Conservation (phyloP, 441 rosid genomes). For the Geranium incanum region DNA sequence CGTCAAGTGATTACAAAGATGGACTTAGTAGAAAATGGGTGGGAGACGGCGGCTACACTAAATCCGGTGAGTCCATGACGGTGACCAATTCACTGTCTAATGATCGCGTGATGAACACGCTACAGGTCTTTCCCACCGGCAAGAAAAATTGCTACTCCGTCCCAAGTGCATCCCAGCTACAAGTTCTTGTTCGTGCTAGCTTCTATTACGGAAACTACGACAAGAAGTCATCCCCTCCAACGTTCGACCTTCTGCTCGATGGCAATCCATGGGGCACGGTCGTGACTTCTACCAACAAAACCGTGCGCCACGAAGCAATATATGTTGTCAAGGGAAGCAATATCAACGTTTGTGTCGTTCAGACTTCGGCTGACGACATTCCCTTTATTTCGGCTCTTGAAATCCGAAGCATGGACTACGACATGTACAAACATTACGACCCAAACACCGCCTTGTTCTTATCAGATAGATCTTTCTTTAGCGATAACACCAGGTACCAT, state of each 20-base stretch:
- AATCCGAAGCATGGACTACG: too few species aligned
- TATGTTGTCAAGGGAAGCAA: too few species aligned
- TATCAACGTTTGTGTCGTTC: too few species aligned
- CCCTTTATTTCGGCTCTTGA: too few species aligned
- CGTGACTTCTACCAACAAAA: background rate
- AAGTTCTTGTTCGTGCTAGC: background rate
- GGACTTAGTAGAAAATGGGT: background rate
- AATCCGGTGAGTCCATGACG: background rate
- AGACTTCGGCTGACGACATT: too few species aligned
- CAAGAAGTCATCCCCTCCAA: background rate
- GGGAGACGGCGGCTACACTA: background rate
- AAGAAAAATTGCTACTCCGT: background rate
- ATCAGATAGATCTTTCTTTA: too few species aligned
- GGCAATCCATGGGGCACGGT: background rate
- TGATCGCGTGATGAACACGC: background rate
- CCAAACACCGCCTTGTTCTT: too few species aligned
- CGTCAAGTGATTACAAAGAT: background rate
- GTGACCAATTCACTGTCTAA: background rate
- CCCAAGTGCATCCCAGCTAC: background rate
- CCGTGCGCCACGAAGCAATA: too few species aligned
- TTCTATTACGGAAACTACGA: background rate
- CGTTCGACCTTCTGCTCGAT: background rate
- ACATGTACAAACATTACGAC: too few species aligned
- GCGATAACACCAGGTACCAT: too few species aligned
- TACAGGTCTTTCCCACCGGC: background rate